Evolutionary conservation across 192 early-diverging fungal genomes (phyloP), one percentile per base, ranked within the genome.

Genomic region (Jimgerdemannia lactiflua): DNA sequence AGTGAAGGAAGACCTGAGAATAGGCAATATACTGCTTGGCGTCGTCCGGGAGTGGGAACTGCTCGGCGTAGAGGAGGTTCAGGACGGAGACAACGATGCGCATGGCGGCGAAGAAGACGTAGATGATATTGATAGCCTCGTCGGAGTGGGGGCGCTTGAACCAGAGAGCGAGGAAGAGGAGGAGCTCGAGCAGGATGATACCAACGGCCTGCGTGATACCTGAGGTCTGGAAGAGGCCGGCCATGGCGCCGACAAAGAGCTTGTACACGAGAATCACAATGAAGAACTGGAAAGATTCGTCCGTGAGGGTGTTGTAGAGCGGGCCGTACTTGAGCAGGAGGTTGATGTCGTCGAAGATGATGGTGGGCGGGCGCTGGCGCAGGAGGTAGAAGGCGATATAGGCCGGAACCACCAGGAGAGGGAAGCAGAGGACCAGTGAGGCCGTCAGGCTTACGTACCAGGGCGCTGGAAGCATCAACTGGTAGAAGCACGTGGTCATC

Each of bases 251-350:
- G 69, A 80, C 74, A 17, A 87, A 67, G 8, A 83, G 77, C 65
- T 81, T 80, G 43, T 75, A 72, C 10, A 83, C 59, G 3, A 81
- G 70, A 2, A 65, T 76, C 17, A 82, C 71, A 2, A 83, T 73
- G 49, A 86, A 83, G 69, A 86, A 83, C 9, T 74, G 64, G 2
- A 74, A 80, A 3, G 75, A 79, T 59, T 80, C 82, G 17, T 86
- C 80, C 11, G 78, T 76, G 43, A 84, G 75, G n/a, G 79, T 81
- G 74, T 83, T 87, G 71, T 87, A 87, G 7, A 87, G 59, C 10
- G 84, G 71, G 8, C 86, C 86, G 39, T 82, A 85, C 9, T 81
- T 80, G 42, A 85, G 77, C 4, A 87, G 64, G 10, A 80, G 72
- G 4, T 72, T 76, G 9, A 80, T 71, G 54, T 87, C 83, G 8